Percentiles rank a stretch among this genome's conserved stretches.
These are phyloP conservation scores for Crucibulum laeve DNA, from an alignment of 768 basidiomycete species.

Conservation along the genomic window DNA sequence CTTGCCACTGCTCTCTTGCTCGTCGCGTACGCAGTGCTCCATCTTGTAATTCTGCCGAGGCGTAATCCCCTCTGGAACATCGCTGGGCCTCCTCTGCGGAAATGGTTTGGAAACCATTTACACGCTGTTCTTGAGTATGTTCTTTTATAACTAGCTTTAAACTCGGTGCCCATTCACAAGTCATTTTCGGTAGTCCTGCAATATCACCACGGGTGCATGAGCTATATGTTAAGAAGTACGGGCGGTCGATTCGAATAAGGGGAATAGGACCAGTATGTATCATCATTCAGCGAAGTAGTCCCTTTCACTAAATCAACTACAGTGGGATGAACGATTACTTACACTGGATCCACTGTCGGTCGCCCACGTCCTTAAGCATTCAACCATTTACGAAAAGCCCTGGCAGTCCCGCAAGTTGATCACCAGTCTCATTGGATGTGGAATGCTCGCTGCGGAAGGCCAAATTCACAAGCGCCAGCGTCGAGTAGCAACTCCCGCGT, in stretches of 20 bases:
- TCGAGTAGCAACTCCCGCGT: conserved; percentile 72
- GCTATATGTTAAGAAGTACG: conserved; percentile 51
- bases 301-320: background rate
- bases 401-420: conserved; percentile 75
- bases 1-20: conserved; percentile 6
- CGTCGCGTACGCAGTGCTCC: conserved; percentile 22
- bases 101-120: conserved; percentile 53
- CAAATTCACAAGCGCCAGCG: conserved; percentile 76
- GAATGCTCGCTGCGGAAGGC: conserved; percentile 79
- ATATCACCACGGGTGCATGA: conserved; percentile 53
- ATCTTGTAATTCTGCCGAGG: conserved; percentile 24
- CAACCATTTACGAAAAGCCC: conserved; percentile 78
- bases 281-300: background rate
- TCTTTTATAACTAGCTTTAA: background rate
- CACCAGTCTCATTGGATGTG: conserved; percentile 74
- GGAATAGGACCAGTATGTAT: conserved; percentile 66
- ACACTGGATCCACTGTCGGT: conserved; percentile 79
- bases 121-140: conserved; percentile 54
- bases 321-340: conserved; percentile 80
- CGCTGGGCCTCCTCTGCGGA: conserved; percentile 54
- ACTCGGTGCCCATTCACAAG: conserved; percentile 1
- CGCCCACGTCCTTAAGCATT: conserved; percentile 68
- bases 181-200: conserved; percentile 36
- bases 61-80: conserved; percentile 48
- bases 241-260: conserved; percentile 64